Evolutionary conservation across 768 basidiomycete species (phyloP).

Genomic region (Russula abietina): DNA sequence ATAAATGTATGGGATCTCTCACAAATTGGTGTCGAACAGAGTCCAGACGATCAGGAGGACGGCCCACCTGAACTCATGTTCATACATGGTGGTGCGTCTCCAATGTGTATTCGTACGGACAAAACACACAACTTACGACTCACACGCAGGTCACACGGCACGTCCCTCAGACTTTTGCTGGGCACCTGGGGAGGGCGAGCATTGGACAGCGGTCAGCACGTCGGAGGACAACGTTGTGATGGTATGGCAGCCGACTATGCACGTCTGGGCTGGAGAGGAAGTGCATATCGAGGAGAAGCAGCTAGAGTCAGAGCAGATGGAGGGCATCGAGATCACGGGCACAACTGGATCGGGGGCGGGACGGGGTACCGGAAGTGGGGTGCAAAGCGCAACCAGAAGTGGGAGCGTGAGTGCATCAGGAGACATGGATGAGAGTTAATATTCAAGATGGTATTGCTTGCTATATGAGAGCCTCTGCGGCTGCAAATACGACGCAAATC

Average conservation of each 20-base stretch:
- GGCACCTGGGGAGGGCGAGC: constrained; percentile 78
- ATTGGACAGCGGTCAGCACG: constrained; percentile 81
- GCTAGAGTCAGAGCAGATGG: constrained; percentile 74
- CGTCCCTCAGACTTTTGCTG: constrained; percentile 93
- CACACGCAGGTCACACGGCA: constrained; percentile 69
- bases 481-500: constrained; percentile 4
- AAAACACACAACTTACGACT: constrained; percentile 5
- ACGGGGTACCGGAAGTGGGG: constrained; percentile 29
- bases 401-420: constrained; percentile 44
- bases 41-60: constrained; percentile 97
- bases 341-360: constrained; percentile 25
- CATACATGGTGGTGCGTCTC: constrained; percentile 74
- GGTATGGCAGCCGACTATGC: constrained; percentile 96
- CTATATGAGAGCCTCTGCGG: constrained; percentile 5
- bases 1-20: constrained; percentile 94
- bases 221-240: constrained; percentile 96
- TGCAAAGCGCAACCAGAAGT: constrained; percentile 58
- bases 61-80: constrained; percentile 96
- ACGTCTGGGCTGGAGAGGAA: constrained; percentile 88
- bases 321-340: constrained; percentile 52
- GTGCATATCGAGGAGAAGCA: constrained; percentile 81
- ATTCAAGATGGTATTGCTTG: constrained; percentile 3
- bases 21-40: constrained; percentile 90
- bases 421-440: constrained; percentile 35
- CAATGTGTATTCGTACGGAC: neutral